phyloP scores from a whole-genome alignment of 352 stramenopile genomes.

The Pilasporangium apinafurcum region DNA sequence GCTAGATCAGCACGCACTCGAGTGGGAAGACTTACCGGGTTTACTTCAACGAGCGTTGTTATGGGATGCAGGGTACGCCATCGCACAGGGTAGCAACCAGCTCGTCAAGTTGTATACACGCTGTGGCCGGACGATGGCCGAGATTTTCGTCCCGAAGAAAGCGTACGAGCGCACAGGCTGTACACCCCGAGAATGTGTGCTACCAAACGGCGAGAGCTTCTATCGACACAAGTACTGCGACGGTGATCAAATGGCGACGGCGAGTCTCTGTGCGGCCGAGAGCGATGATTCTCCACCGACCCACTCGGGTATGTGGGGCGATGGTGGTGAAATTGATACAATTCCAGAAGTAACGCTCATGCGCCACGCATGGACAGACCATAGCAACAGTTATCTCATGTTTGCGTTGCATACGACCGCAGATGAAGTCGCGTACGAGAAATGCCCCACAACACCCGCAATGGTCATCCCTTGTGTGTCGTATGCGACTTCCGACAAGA shows the following conservation, averaged over 20 bases:
- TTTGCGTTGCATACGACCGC: slow-evolving; percentile 44
- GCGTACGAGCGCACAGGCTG: slow-evolving; percentile 50
- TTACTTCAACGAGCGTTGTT: slow-evolving; percentile 58
- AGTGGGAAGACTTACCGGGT: slow-evolving; percentile 39
- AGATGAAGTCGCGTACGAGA: slow-evolving; percentile 34
- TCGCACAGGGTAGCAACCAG: slow-evolving; percentile 16
- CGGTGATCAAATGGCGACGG: slow-evolving; percentile 22
- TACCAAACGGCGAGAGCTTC: slow-evolving; percentile 20
- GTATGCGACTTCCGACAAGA: slow-evolving; percentile 23
- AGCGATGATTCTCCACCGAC: slow-evolving; percentile 13
- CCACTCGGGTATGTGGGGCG: slow-evolving; percentile 53
- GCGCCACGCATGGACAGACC: slow-evolving; percentile 39
- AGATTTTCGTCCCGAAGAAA: slow-evolving; percentile 53
- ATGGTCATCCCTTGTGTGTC: slow-evolving; percentile 58
- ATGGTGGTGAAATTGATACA: slow-evolving; percentile 39
- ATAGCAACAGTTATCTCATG: slow-evolving; percentile 29
- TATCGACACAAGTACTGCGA: slow-evolving; percentile 39
- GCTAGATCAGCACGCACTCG: slow-evolving; percentile 27
- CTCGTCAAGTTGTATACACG: slow-evolving; percentile 54
- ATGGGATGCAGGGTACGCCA: slow-evolving; percentile 60
- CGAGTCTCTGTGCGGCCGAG: slow-evolving; percentile 53
- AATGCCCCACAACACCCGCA: slow-evolving; percentile 38
- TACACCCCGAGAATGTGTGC: slow-evolving; percentile 14
- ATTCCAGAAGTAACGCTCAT: slow-evolving; percentile 42
- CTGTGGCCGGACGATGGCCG: slow-evolving; percentile 55